Evolutionary conservation across 495 filamentous ascomycete species (phyloP), one percentile per base, ranked within the genome.

Genomic region (Tuber microsphaerosporum): DNA sequence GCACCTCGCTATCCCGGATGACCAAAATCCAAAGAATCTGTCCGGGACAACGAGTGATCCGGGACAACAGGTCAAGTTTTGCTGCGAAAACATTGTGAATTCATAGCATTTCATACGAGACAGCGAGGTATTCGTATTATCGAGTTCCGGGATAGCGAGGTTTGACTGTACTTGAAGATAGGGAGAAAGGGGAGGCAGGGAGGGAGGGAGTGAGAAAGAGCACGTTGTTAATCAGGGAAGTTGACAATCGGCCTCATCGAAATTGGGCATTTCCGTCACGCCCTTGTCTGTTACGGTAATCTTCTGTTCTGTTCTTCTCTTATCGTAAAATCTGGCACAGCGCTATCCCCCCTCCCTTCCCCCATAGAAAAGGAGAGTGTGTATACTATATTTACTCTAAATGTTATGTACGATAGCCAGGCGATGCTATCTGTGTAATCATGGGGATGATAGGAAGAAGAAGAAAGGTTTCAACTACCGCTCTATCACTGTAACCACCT

Each of bases 381-480:
- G 74, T 46, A 39, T 56, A 43, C 72, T 31, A 71, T 83, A 81
- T 82, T 75, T 84, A 79, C 76, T 84, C 75, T 74, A n/a, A n/a
- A 79, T 75, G 76, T 84, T 79, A 39, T 74, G 77, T 31, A 84
- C 81, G 74, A 83, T 83, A 74, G n/a, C 80, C 81, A 76, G 84
- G 84, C 48, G 83, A 76, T 74, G 81, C 82, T 51, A 83, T 77
- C 75, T 75, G 72, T 74, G 73, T 71, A 41, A 80, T 80, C 71
- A 79, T 71, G 73, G 70, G 73, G 34, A 65, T 74, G n/a, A n/a
- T n/a, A 69, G n/a, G 68, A 71, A 45, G 70, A 51, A 71, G 65
- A 61, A 20, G 43, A 74, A 71, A 46, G 56, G 73, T 73, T 76
- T 74, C 78, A 71, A 76, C 71, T 80, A 71, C 56, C 56, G 26